Conservation (phyloP, 164 flowering plant species). For the Cinnamomum chago region DNA sequence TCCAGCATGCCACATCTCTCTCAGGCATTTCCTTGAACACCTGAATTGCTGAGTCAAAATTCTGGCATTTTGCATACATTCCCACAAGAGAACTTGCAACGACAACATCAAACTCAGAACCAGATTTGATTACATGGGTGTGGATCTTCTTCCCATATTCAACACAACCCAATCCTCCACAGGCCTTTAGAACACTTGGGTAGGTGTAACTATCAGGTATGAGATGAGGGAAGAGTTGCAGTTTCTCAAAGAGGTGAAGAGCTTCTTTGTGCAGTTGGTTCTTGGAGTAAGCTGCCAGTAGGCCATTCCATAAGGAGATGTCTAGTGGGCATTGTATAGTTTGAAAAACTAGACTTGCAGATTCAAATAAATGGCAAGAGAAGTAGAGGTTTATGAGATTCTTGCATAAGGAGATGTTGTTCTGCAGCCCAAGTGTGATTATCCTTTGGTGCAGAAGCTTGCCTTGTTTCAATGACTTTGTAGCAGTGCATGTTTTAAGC, state of each 20-base stretch:
- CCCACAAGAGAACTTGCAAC: conserved; percentile 45
- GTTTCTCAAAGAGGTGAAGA: conserved; percentile 32
- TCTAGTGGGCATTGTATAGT: conserved; percentile 40
- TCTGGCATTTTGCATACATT: conserved; percentile 54
- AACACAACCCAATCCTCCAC: conserved; percentile 36
- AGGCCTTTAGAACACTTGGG: conserved; percentile 63
- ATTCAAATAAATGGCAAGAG: conserved; percentile 34
- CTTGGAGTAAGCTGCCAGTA: conserved; percentile 50
- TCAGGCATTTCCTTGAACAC: conserved; percentile 62
- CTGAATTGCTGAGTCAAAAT: conserved; percentile 28
- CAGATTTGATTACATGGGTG: conserved; percentile 41
- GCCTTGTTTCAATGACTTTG: conserved; percentile 22
- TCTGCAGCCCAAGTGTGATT: conserved; percentile 18
- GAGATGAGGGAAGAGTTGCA: conserved; percentile 28
- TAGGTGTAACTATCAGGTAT: conserved; percentile 53
- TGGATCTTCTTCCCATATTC: conserved; percentile 44
- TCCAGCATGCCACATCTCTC: conserved; percentile 69
- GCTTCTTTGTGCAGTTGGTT: conserved; percentile 46
- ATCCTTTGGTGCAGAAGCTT: conserved; percentile 27
- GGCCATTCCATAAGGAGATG: conserved; percentile 57
- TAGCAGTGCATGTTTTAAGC: conserved; percentile 12
- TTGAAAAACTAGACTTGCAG: conserved; percentile 45
- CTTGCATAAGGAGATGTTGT: conserved; percentile 40
- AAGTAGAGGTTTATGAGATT: conserved; percentile 52
- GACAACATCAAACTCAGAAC: conserved; percentile 46